Base-by-base conservation (phyloP, 192 early-diverging fungal species). In the Coemansia sp. region DNA sequence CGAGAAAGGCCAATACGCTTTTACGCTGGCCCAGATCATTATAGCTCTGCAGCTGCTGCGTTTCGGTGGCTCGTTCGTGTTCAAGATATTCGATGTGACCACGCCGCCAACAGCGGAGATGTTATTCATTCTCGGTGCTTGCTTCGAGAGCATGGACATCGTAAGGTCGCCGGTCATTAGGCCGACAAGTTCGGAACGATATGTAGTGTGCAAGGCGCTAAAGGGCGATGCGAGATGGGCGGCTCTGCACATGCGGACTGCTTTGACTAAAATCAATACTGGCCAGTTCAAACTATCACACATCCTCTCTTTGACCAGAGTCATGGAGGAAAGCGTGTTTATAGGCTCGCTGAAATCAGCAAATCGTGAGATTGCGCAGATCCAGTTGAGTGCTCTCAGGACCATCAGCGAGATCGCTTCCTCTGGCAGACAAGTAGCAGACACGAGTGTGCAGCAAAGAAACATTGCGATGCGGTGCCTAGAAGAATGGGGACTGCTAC, bases 71-170 rank as follows among this genome's bases (percentile, higher is more conserved):
- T 72, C 73, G 11, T 73, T 76, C 66, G 78, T 76, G 55, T 72
- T 81, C 64, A 72, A 64, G 10, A n/a, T 60, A 12, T 45, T 66
- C 21, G 78, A 81, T 6, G 62, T 51, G 4, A 66, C 58, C 11
- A 81, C 70, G 5, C 73, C 73, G 62, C 70, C 75, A 5, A 81
- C 70, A 12, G 73, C 70, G 8, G 78, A 76, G 64, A 44, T 81
- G 36, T 30, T 81, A 43, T 81, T 76, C 26, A 57, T 81, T 1
- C 10, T 81, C 11, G 51, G 64, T 35, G 39, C 69, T 14, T 76
- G 69, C 20, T 81, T 81, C 52, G 73, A 81, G 44, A 67, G 73
- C 52, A 58, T 67, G 26, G 69, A 66, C 45, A 69, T 81, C 60
- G 69, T 73, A 11, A 62, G 67, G 23, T 67, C 78, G 36, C 48